Base-by-base conservation (phyloP, 495 filamentous ascomycete species). In the Lophiostoma macrostomum region DNA sequence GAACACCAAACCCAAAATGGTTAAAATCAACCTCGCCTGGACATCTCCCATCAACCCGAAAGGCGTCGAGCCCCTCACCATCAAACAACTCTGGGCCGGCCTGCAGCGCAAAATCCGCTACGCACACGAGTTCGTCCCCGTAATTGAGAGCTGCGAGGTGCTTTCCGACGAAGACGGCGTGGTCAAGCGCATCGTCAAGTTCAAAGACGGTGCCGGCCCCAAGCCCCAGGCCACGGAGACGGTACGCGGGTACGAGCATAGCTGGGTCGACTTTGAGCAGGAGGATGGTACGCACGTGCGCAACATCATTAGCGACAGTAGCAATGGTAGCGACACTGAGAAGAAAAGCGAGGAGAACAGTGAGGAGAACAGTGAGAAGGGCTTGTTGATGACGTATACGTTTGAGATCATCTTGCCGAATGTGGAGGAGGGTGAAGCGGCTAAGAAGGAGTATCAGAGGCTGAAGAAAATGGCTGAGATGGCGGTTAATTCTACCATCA, bases 1-100 rank as follows among this genome's bases (percentile, higher is more conserved):
- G n/a, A n/a, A n/a, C n/a, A n/a, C n/a, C n/a, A n/a, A n/a, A n/a
- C 11, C 40, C 16, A 56, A 53, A 54, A 69, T 69, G 67, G 65
- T 60, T 10, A 60, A 60, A 30, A 70, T 78, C 58, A 69, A 75
- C 56, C 47, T 74, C 58, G 76, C 77, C 48, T 77, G 72, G 60
- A 80, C 78, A 7, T 60, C 67, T 18, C 68, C 69, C n/a, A 71
- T 82, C 65, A 82, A 82, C 65, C 73, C 76, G 19, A 39, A 69
- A 1, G 65, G 64, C 20, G 63, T 56, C 13, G 60, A 65, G 30
- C 73, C 74, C 1, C 67, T 82, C 45, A 73, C 67, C 3, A 24
- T 50, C 16, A 52, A 66, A 11, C 74, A 82, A 62, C 52, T 81
- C 24, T 82, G 78, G 78, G 60, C 62, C 5, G 78, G 70, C 10